Base-by-base conservation (phyloP, 768 basidiomycete genomes). In the Pilatotrama ljubarskyi region DNA sequence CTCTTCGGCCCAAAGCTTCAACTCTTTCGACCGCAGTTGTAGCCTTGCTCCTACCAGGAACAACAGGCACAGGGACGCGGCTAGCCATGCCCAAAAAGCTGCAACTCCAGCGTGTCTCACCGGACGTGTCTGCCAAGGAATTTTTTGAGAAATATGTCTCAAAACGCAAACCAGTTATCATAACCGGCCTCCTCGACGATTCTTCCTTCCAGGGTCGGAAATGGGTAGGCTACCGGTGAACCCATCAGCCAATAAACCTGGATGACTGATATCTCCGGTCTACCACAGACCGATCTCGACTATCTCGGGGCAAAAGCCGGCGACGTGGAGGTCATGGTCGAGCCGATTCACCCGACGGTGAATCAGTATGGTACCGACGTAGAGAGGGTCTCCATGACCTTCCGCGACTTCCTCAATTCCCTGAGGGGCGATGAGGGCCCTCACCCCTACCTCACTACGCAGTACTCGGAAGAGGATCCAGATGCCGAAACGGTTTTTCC, bases 341-440 rank as follows among this genome's bases (percentile, higher is more conserved):
- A 72, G 43, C 71, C 71, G 48, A 64, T 70, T 41, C 69, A 72
- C 38, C 68, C 66, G 5, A 47, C 50, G 3, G 44, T 62, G 1
- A 62, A 63, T n/a, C 71, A 72, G 32, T 72, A 66, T 42, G 71
- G 71, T 5, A 70, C 71, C 18, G 69, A 69, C 55, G 64, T 68
- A 20, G 63, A 70, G 51, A 61, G 71, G 11, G 38, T 70, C 2
- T 32, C 63, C 5, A 65, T 68, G 64, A 47, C 55, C 10, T 71
- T 73, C 62, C 40, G 59, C 15, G 68, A 70, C 2, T 71, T 71
- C 44, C 50, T 70, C 4, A 15, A 32, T 11, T 62, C 63, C 2
- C 52, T 71, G 40, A 26, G 59, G 15, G 49, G n/a, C 6, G 59
- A 67, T 3, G 57, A 64, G 2, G 69, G 67, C 0, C 64, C 67